phyloP scores from a whole-genome alignment of 2,329 filamentous ascomycete genomes.

The Sporothrix euskadiensis region DNA sequence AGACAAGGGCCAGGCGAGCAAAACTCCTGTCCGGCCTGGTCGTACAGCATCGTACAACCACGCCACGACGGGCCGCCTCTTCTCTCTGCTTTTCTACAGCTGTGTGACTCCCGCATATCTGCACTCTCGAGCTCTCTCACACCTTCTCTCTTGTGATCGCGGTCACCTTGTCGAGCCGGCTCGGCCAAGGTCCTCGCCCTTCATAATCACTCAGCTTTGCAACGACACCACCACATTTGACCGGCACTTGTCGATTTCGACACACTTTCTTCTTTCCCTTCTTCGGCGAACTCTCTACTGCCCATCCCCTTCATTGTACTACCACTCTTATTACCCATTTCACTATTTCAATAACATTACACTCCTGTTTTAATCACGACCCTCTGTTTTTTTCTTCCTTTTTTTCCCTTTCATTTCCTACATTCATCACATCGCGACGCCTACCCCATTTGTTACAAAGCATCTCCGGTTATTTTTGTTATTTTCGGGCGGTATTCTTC shows the following conservation, averaged over 20 bases:
- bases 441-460: slow-evolving; percentile 11
- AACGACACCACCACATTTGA: neutral
- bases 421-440: neutral
- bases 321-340: slow-evolving; percentile 23
- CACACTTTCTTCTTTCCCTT: neutral
- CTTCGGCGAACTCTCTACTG: neutral
- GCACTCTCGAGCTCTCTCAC: neutral
- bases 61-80: neutral
- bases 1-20: neutral
- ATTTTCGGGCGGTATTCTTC: slow-evolving; percentile 5
- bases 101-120: neutral
- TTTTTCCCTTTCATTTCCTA: neutral
- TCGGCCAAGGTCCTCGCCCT: neutral
- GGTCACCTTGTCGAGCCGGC: slow-evolving; percentile 22
- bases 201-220: neutral
- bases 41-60: neutral
- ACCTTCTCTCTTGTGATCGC: neutral
- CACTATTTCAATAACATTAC: slow-evolving; percentile 34
- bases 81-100: neutral
- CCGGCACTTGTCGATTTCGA: neutral
- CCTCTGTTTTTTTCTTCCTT: neutral
- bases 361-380: slow-evolving; percentile 35
- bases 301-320: neutral
- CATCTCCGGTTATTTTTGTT: slow-evolving; percentile 1
- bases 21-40: neutral